Evolutionary conservation across 441 rosid species (phyloP).

Genomic region (Populus hybrid): DNA sequence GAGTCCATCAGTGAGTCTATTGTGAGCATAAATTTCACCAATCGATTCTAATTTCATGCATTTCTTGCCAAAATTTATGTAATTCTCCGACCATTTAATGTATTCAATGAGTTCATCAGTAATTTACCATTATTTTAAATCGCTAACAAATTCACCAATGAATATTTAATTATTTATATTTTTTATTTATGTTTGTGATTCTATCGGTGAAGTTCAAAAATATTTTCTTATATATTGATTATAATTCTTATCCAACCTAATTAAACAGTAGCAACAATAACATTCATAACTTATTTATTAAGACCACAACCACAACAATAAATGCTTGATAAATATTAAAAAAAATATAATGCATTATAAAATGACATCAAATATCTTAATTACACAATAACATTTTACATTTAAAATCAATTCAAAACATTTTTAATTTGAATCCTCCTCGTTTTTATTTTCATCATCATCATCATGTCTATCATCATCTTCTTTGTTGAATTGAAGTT

Average conservation of each 20-base stretch:
- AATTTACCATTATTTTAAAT: not conserved
- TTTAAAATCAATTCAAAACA: no score
- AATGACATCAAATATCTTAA: not conserved
- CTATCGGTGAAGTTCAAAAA: not conserved
- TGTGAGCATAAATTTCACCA: not conserved
- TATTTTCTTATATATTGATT: not conserved
- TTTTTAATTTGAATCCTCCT: no score
- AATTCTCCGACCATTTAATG: no score
- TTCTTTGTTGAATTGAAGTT: no score
- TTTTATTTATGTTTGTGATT: not conserved
- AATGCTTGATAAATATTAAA: not conserved
- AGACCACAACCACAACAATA: not conserved
- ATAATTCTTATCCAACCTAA: not conserved
- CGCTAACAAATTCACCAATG: not conserved
- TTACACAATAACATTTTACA: not conserved
- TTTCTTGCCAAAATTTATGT: no score
- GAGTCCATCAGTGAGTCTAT: accelerated
- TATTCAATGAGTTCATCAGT: not conserved
- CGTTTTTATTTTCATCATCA: no score
- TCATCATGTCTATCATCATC: no score
- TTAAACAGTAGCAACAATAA: not conserved
- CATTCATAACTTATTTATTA: not conserved
- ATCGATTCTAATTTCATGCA: not conserved
- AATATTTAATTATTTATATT: not conserved
- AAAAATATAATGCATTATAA: no score